These are phyloP conservation scores for Artemisia annua DNA, from an alignment of 129 eudicot species.

Conservation along the genomic window DNA sequence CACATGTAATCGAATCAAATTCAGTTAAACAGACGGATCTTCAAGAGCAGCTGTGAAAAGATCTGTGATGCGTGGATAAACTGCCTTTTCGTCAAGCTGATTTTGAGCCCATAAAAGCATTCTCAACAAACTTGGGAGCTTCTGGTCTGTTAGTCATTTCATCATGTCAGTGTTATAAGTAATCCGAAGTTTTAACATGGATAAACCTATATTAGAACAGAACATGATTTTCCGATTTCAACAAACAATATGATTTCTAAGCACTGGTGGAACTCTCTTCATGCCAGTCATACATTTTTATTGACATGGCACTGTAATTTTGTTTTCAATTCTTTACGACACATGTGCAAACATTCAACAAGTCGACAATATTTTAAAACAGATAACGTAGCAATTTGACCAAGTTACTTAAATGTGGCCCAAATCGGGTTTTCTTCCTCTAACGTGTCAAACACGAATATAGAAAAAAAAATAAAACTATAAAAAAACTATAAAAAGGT, in stretches of 20 bases:
- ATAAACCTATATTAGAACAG: not conserved
- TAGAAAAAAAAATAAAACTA: too few relatives aligned
- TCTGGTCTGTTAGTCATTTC: conserved; percentile 61
- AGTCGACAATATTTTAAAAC: not conserved
- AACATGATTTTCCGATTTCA: not conserved
- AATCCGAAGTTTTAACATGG: not conserved
- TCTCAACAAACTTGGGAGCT: conserved; percentile 85
- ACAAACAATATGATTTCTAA: not conserved
- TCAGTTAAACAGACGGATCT: conserved; percentile 69
- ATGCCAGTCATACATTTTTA: too few relatives aligned
- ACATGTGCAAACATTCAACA: not conserved
- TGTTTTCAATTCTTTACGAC: not conserved
- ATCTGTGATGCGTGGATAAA: conserved; percentile 78
- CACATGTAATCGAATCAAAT: not conserved
- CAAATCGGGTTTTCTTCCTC: too few relatives aligned
- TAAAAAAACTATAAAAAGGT: too few relatives aligned
- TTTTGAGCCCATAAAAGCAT: conserved; percentile 94
- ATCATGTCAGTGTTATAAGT: conserved; percentile 14
- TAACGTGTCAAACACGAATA: too few relatives aligned
- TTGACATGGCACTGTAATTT: not conserved
- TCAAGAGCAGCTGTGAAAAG: conserved; percentile 82
- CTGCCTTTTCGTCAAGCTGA: conserved; percentile 83
- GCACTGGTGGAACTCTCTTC: too few relatives aligned
- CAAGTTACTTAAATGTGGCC: too few relatives aligned
- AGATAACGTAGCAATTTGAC: not conserved